A percentile compares a stretch with the other conserved stretches of the same genome.
These are phyloP conservation scores for Metschnikowia kofuensis DNA, from an alignment of 805 yeast species.

Conservation along the genomic window DNA sequence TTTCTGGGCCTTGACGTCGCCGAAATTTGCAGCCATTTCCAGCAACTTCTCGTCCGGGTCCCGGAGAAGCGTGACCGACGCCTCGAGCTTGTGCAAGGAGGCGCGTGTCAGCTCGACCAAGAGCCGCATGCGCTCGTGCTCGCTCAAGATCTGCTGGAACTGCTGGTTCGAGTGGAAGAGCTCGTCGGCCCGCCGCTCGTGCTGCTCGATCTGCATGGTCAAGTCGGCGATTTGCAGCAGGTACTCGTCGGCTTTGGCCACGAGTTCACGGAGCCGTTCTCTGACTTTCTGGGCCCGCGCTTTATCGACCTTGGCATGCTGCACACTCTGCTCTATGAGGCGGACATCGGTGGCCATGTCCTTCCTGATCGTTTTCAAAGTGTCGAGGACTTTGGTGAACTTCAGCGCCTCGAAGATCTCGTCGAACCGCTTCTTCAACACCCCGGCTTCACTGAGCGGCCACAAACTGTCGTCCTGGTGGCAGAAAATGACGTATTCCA, in stretches of 20 bases:
- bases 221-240: conserved; percentile 47
- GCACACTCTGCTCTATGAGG: conserved; percentile 72
- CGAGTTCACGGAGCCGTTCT: conserved; percentile 44
- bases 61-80: conserved; percentile 44
- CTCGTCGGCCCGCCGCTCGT: conserved; percentile 57
- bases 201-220: conserved; percentile 46
- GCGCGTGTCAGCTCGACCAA: conserved; percentile 44
- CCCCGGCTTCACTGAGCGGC: conserved; percentile 93
- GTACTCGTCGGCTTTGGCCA: conserved; percentile 42
- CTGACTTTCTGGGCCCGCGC: conserved; percentile 64
- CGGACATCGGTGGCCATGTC: conserved; percentile 75
- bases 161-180: conserved; percentile 78
- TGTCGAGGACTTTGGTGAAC: conserved; percentile 86
- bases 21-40: conserved; percentile 30
- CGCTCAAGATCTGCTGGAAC: conserved; percentile 68
- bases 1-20: conserved; percentile 19
- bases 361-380: conserved; percentile 69
- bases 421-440: conserved; percentile 86
- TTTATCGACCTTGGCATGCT: conserved; percentile 70
- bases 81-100: conserved; percentile 51
- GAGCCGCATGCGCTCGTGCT: conserved; percentile 54
- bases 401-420: conserved; percentile 95
- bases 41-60: conserved; percentile 36
- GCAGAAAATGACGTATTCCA: conserved; percentile 92
- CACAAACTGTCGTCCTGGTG: conserved; percentile 96